phyloP scores from a whole-genome alignment of 2,329 filamentous ascomycete species.

The Talaromyces sp. region DNA sequence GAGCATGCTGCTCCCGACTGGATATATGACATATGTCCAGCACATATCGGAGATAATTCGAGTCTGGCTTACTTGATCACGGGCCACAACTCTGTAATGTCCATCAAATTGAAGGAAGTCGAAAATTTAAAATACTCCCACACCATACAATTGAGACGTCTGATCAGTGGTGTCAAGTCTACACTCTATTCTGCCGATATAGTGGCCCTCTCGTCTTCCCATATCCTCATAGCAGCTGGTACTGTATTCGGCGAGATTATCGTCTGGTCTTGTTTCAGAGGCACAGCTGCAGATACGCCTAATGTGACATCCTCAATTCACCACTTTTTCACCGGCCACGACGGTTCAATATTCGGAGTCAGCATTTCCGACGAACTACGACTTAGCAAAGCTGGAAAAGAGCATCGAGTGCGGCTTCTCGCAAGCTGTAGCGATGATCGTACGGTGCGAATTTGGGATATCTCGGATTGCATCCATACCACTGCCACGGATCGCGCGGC shows the following conservation, averaged over 20 bases:
- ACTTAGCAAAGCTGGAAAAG: conserved; percentile 38
- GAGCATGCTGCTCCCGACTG: conserved; percentile 64
- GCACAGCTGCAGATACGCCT: conserved; percentile 2
- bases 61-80: conserved; percentile 64
- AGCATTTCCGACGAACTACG: conserved; percentile 61
- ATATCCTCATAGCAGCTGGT: conserved; percentile 75
- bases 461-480: conserved; percentile 54
- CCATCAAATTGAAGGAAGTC: conserved; percentile 37
- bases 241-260: conserved; percentile 94
- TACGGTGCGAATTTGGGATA: conserved; percentile 83
- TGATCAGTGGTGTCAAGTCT: conserved; percentile 62
- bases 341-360: conserved; percentile 91
- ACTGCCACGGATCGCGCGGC: conserved; percentile 31
- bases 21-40: conserved; percentile 65
- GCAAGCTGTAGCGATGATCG: conserved; percentile 94
- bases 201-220: conserved; percentile 55
- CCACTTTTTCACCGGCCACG: conserved; percentile 65
- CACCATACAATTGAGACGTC: conserved; percentile 32
- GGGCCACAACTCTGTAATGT: conserved; percentile 78
- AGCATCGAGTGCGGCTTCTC: conserved; percentile 58
- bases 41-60: conserved; percentile 24
- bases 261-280: conserved; percentile 69
- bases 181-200: conserved; percentile 85
- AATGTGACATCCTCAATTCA: conserved; percentile 44
- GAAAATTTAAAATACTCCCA: conserved; percentile 20